phyloP scores from a whole-genome alignment of 2,329 filamentous ascomycete genomes.

The Xylaria sp. region DNA sequence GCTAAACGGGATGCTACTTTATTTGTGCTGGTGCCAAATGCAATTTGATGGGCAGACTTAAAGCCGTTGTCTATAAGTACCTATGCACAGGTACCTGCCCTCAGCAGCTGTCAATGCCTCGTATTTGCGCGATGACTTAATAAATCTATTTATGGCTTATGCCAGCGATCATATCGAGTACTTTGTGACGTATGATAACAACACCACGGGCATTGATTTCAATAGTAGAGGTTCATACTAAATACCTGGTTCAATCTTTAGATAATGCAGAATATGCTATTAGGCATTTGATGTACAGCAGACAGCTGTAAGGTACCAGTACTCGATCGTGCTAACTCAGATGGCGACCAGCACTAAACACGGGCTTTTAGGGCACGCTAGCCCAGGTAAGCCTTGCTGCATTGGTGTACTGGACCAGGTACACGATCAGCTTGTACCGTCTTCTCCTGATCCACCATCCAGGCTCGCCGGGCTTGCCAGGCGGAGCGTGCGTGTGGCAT shows the following conservation, averaged over 20 bases:
- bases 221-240: not conserved
- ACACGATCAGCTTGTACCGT: not conserved
- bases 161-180: no score
- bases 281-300: not conserved
- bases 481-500: conserved; percentile 21
- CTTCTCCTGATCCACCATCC: conserved; percentile 1
- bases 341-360: conserved; percentile 10
- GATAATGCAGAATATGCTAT: not conserved
- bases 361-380: conserved; percentile 4
- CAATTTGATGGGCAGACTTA: not conserved
- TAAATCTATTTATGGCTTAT: not conserved
- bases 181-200: not conserved
- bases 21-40: not conserved
- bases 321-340: not conserved
- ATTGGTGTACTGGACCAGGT: not conserved
- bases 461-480: not conserved
- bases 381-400: not conserved
- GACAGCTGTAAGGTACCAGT: not conserved
- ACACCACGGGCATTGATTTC: not conserved
- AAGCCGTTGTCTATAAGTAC: not conserved
- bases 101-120: not conserved
- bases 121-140: not conserved
- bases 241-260: not conserved
- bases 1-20: not conserved
- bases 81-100: no score